Base-by-base conservation (phyloP, 225 moss, liverwort and hornwort genomes). In the Marchantia polymorpha region DNA sequence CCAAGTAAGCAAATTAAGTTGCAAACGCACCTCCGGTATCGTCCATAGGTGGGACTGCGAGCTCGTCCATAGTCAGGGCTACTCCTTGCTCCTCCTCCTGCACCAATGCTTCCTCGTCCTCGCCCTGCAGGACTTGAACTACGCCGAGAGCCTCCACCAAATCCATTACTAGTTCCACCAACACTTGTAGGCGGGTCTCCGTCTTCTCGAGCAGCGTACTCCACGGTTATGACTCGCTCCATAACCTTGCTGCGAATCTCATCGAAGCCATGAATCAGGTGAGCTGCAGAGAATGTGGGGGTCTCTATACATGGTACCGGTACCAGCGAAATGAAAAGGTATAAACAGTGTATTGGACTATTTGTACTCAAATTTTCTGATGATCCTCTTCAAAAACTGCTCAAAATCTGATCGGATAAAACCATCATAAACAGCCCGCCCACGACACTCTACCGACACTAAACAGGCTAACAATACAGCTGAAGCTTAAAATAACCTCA, bases 201-300 rank as follows among this genome's bases (percentile, higher is more conserved):
- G 81, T 99, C 95, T 84, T 99, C 99, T 84, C 95, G 99, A 72
- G 99, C 99, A 85, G 99, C 95, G 73, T 99, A 99, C 85, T 99
- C 99, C 78, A 99, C 99, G 29, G 95, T 93, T 72, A 99, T 99
- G 15, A 95, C 95, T 78, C 99, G 90, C 83, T 99, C 99, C 91
- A 93, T 92, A 81, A 99, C 95, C 86, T 99, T 93, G 82, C 93
- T 93, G 92, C 63, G 84, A 30, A 77, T 12, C 66, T 48, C 29
- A 52, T 80, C 10, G 5, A 39, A 39, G 39, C 5, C 39, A 64
- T 59, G 27, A 7, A 30, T 75, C 27, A 75, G 25, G 25, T 74
- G 31, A 74, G 73, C 81, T 73, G 78, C 65, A 78, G n/a, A 73
- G 22, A 29, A 76, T 4, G 61, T 39, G 30, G 31, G 8, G n/a